Evolutionary conservation across 2,329 filamentous ascomycete genomes (phyloP).

Genomic region (Colletotrichum limetticola): DNA sequence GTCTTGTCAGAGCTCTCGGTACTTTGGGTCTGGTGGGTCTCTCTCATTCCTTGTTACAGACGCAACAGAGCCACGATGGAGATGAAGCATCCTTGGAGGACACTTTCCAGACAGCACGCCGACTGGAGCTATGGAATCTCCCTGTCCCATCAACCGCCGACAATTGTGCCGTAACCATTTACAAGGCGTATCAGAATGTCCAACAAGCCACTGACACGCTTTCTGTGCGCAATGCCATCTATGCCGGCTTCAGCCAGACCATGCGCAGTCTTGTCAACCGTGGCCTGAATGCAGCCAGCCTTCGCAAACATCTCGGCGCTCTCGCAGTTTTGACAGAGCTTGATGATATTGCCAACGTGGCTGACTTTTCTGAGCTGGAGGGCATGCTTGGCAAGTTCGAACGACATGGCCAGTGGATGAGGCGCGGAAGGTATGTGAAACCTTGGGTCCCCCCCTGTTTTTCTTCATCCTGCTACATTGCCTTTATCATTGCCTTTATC

Average conservation of each 20-base stretch:
- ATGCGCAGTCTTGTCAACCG: constrained; percentile 66
- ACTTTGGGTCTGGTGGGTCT: constrained; percentile 86
- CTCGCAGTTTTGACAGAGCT: constrained; percentile 83
- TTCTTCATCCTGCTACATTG: not conserved
- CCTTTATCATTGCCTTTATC: too few relatives aligned
- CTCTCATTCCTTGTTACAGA: constrained; percentile 81
- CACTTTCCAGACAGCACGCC: constrained; percentile 82
- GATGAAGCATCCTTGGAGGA: constrained; percentile 72
- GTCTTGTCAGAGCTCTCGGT: constrained; percentile 81
- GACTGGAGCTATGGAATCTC: constrained; percentile 92
- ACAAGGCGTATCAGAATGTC: constrained; percentile 83
- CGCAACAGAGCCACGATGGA: constrained; percentile 69
- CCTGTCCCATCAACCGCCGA: constrained; percentile 73
- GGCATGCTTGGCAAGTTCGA: constrained; percentile 72
- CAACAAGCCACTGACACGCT: constrained; percentile 70
- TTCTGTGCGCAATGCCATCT: constrained; percentile 66
- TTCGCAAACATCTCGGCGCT: constrained; percentile 68
- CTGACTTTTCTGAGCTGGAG: constrained; percentile 69
- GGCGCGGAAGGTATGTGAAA: constrained; percentile 74
- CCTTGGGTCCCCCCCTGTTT: constrained; percentile 23
- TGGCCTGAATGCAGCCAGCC: constrained; percentile 59
- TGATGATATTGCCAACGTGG: constrained; percentile 77
- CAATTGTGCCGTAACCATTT: constrained; percentile 76
- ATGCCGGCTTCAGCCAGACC: constrained; percentile 70
- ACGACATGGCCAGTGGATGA: constrained; percentile 80